Base-by-base conservation (phyloP, 495 filamentous ascomycete genomes). In the Penicillium soppii region DNA sequence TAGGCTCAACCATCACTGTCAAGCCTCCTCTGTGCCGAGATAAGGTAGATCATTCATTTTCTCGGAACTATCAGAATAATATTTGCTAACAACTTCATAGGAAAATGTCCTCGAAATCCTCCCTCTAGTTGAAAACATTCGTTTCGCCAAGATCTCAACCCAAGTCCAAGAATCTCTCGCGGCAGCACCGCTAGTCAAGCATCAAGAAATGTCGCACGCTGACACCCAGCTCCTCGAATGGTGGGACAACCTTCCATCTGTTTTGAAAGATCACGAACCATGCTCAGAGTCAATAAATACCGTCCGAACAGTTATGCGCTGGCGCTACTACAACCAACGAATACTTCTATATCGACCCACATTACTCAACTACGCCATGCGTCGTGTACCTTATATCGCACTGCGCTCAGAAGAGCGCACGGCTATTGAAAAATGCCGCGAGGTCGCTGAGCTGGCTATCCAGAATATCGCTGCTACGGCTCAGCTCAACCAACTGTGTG, bases 271-370 rank as follows among this genome's bases (percentile, higher is more conserved):
- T 10, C 84, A 82, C 23, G 81, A 88, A 56, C 81, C 85, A 3
- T 88, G 86, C 66, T 82, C 86, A 0, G 84, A 87, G 53, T 81
- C 84, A 1, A 79, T 91, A 21, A 80, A 81, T 51, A 84, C 84
- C 47, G 82, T 85, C 0, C 76, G 87, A 47, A 83, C 83, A 45
- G 81, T 91, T 58, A 91, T 90, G 85, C 86, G 88, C 61, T 92
- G 88, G 88, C 79, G 87, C 13, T 91, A 86, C 65, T 82, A 85
- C 61, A 89, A 89, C 57, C 80, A 89, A 46, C 84, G 88, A 47
- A 89, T 91, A 71, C 80, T 91, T 1, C 81, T 91, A n/a, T 84
- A 90, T 62, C 80, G 88, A 1, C 88, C 88, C 0, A 84, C 85
- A 0, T 75, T 92, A 5, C 77, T 92, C 4, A 86, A 81, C 57